Conservation (phyloP, 768 basidiomycete genomes). For the Lactarius hatsudake region DNA sequence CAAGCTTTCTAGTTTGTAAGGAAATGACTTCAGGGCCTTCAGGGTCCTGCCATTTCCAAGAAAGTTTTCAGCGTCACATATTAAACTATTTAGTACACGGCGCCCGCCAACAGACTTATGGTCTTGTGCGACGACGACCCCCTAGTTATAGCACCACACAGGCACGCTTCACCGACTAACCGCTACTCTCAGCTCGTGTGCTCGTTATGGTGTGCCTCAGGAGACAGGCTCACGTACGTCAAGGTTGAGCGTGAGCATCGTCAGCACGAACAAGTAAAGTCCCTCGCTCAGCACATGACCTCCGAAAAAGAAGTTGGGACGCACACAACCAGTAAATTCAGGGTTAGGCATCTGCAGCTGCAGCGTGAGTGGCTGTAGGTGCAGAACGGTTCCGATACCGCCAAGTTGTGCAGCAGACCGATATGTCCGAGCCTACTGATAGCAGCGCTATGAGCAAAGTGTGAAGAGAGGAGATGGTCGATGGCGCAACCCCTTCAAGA, state of each 20-base stretch:
- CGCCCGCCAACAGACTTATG: not conserved
- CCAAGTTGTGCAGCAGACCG: not conserved
- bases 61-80: not conserved
- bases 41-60: not conserved
- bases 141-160: constrained; percentile 2
- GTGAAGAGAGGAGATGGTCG: not conserved
- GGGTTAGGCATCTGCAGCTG: not conserved
- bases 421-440: not conserved
- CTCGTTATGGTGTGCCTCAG: not conserved
- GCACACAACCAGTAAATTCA: not conserved
- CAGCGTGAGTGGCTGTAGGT: not conserved
- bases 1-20: too few relatives aligned
- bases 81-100: not conserved
- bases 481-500: too few relatives aligned
- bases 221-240: not conserved
- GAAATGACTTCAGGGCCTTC: too few relatives aligned
- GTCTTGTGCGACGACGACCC: not conserved
- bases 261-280: not conserved
- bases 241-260: not conserved
- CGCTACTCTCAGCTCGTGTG: not conserved
- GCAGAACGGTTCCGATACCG: not conserved
- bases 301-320: not conserved
- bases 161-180: not conserved
- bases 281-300: not conserved
- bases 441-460: not conserved